Evolutionary conservation across 2,329 filamentous ascomycete genomes (phyloP), one percentile per base, ranked within the genome.

Genomic region (Coniosporium tulheliwenetii): DNA sequence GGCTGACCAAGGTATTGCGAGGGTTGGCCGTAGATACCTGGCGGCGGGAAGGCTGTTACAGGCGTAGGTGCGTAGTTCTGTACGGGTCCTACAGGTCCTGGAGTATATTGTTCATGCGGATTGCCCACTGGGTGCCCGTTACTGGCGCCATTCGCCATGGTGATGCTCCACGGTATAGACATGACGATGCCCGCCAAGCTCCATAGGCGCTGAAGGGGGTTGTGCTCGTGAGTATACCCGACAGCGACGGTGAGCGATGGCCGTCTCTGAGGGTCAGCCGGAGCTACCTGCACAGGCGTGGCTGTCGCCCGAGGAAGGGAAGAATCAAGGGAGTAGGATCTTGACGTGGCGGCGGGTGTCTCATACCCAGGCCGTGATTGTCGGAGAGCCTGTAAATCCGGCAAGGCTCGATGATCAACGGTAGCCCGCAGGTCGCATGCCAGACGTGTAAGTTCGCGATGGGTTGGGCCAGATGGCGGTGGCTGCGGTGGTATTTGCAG

Each of bases 161-260:
- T 51, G 55, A 37, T 56, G 55, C 38, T 60, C 58, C 39, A 39
- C 49, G 50, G 50, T 44, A 35, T 54, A 48, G 55, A 57, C 58
- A 43, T 47, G 50, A 39, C 53, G 53, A 38, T 52, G 56, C 33
- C 48, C 48, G 41, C 55, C 54, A 54, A 54, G 52, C 48, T 60
- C 57, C 58, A 60, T 60, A 26, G 19, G 19, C 19, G 19, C 7
- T 41, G 44, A 40, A 13, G 38, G 39, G 38, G 32, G 5, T 44
- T 4, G 4, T 13, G 10, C 8, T 33, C 32, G 32, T 10, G 32
- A 8, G 3, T 26, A 7, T 26, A 26, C 3, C 32, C 32, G 32
- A 13, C 32, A 8, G 32, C 44, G 48, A 41, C 46, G 50, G 42
- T 55, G 54, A 39, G 48, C 39, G 46, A 57, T 55, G 39, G 45